A percentile compares a stretch with the other conserved stretches of the same genome.
phyloP scores from a whole-genome alignment of 2,329 filamentous ascomycete genomes.

The Botrytis tulipae region DNA sequence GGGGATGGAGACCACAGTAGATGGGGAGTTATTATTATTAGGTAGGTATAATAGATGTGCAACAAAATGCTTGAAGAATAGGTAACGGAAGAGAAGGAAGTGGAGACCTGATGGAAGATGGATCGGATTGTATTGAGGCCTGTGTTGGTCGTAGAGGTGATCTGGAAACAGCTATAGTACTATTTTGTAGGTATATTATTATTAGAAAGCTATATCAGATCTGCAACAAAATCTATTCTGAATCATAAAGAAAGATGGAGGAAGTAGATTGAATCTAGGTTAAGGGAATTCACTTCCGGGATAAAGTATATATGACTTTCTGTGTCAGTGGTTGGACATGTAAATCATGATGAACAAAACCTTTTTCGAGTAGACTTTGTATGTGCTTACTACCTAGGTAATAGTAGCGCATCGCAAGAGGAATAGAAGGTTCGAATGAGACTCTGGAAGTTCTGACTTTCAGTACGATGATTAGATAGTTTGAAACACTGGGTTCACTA shows the following conservation, averaged over 20 bases:
- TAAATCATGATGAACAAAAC: neutral
- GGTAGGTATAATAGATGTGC: slow-evolving; percentile 6
- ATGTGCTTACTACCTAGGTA: neutral
- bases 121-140: neutral
- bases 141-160: neutral
- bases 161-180: neutral
- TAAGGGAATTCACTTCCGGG: neutral
- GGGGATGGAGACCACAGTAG: neutral
- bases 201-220: slow-evolving; percentile 8
- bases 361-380: neutral
- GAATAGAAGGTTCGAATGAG: neutral
- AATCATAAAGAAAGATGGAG: neutral
- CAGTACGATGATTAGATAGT: neutral
- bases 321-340: neutral
- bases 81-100: no score
- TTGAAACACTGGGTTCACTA: neutral
- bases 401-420: no score
- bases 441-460: neutral
- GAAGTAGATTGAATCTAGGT: neutral
- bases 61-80: neutral
- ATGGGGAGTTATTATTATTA: neutral
- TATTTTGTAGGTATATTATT: neutral
- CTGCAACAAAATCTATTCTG: neutral
- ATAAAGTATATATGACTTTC: neutral
- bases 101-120: neutral